Evolutionary conservation across 2,329 filamentous ascomycete genomes (phyloP), one percentile per base, ranked within the genome.

Genomic region (Paracoccidioides lutzii): DNA sequence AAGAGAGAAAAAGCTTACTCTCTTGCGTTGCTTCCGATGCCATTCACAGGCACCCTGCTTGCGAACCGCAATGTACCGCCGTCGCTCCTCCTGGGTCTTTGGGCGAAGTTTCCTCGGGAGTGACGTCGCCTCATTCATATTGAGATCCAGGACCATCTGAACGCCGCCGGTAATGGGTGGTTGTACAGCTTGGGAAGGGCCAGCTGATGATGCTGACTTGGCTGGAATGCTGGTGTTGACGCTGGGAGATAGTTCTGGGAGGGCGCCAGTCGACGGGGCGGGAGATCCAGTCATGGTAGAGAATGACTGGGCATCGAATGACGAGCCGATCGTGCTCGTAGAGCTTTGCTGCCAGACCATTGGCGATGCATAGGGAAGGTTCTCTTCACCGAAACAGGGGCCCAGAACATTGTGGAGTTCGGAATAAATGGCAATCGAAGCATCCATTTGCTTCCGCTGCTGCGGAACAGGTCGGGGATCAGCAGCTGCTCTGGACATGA

Each of bases 41-140:
- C 73, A 73, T 56, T 71, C 68, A 54, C 71, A 73, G 44, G 71
- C 71, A 30, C 71, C 71, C 35, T 72, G 67, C 45, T 71, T 72
- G 1, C 71, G 67, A 52, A 67, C 71, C 53, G 71, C 72, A 58
- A 72, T 72, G 58, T 73, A 73, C 54, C 70, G 71, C 55, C 73
- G 70, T 40, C 68, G 71, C 59, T 73, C 71, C 8, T 70, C 69
- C 54, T 66, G 66, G 4, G 71, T 73, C 14, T 71, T 65, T 28
- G 70, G 70, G 51, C 71, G 71, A 51, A 73, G 71, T 54, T 72
- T 73, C 59, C 66, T 68, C 0, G 71, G 71, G n/a, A 72, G 55
- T 54, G 70, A 67, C n/a, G 69, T 67, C 4, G 70, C 66, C 4
- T 68, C 63, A 54, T 73, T 73, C 69, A 73, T 71, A 58, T 73